Conservation (phyloP, 78 protist genomes). For the Monosiga brevicollis region DNA sequence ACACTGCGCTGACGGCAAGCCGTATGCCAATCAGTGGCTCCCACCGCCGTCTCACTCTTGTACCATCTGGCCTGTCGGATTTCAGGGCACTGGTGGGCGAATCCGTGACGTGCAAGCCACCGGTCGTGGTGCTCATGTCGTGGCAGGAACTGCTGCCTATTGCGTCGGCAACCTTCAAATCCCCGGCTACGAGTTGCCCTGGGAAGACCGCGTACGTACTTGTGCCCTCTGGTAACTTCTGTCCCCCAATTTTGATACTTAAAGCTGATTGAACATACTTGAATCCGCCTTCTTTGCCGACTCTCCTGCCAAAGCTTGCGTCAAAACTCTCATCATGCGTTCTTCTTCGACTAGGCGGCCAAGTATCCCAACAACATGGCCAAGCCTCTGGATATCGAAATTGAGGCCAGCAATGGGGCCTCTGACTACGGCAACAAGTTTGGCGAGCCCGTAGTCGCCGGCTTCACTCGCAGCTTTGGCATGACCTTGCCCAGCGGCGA, state of each 20-base stretch:
- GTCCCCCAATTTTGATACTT: no score
- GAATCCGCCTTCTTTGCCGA: no score
- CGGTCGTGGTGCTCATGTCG: constrained; percentile 68
- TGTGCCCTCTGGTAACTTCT: no score
- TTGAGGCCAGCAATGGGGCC: constrained; percentile 82
- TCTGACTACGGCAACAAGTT: constrained; percentile 82
- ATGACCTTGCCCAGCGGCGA: constrained; percentile 16
- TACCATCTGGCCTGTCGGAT: no score
- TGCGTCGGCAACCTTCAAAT: constrained; percentile 60
- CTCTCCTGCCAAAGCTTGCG: no score
- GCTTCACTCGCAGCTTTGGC: constrained; percentile 63
- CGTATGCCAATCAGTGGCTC: no score
- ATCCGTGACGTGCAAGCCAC: constrained; percentile 78
- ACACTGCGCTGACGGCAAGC: no score
- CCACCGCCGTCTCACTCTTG: no score
- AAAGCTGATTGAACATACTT: no score
- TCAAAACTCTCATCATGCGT: background rate
- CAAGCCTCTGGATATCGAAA: constrained; percentile 61
- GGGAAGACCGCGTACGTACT: constrained; percentile 47
- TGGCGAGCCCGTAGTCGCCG: constrained; percentile 75
- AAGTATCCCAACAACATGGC: constrained; percentile 34
- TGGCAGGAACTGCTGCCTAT: constrained; percentile 76
- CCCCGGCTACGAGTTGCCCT: constrained; percentile 66
- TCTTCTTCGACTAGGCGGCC: background rate
- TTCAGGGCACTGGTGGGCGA: constrained; percentile 78